Conservation (phyloP, 2,329 filamentous ascomycete species). For the Phaeosphaeriaceae sp. region DNA sequence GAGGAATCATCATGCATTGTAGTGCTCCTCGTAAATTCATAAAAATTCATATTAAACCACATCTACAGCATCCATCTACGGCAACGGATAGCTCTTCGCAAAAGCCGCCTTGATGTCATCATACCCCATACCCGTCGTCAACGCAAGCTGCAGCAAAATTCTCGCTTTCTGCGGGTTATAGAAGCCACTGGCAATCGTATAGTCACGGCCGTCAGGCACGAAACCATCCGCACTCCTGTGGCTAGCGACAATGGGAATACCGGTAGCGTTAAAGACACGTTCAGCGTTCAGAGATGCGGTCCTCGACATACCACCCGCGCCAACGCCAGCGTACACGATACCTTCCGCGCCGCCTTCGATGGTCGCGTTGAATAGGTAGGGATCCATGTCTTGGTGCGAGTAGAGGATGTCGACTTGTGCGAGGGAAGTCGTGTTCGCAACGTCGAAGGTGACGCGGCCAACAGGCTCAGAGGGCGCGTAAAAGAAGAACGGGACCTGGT, state of each 20-base stretch:
- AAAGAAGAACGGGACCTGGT: conserved; percentile 67
- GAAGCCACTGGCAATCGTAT: conserved; percentile 57
- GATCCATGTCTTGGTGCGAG: conserved; percentile 61
- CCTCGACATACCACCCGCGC: conserved; percentile 57
- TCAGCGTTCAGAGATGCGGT: conserved; percentile 48
- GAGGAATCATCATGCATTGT: no score
- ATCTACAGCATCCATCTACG: conserved; percentile 1
- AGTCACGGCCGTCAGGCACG: conserved; percentile 49
- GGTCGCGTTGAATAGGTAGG: conserved; percentile 56
- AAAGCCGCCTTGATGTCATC: conserved; percentile 55
- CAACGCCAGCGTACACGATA: conserved; percentile 63
- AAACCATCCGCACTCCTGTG: conserved; percentile 61
- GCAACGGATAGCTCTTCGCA: conserved; percentile 39
- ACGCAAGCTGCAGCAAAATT: conserved; percentile 55
- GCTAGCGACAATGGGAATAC: conserved; percentile 60
- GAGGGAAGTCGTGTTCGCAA: conserved; percentile 54
- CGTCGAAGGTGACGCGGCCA: conserved; percentile 54
- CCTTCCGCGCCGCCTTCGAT: conserved; percentile 61
- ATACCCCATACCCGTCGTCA: conserved; percentile 40
- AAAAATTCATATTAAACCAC: no score
- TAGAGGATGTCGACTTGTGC: conserved; percentile 65
- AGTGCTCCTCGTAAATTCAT: no score
- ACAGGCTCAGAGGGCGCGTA: conserved; percentile 56
- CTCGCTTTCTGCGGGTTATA: conserved; percentile 64
- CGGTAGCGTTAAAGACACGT: conserved; percentile 54